phyloP scores from a whole-genome alignment of 139 green algal genomes.

The Yamagishiella unicocca region DNA sequence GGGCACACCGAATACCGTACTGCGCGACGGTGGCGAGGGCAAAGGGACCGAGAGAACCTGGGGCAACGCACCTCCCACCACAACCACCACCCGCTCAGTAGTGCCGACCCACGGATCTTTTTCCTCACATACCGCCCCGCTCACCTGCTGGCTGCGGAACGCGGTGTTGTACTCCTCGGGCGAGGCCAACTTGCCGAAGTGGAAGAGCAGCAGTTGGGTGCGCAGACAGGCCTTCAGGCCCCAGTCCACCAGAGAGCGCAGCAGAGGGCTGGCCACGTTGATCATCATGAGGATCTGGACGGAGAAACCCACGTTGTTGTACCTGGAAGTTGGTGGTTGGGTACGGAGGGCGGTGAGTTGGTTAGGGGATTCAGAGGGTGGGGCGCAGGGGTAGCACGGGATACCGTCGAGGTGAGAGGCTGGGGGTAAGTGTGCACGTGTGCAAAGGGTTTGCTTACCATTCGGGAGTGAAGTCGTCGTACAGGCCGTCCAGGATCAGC shows the following conservation, averaged over 20 bases:
- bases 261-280: slow-evolving; percentile 35
- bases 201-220: not conserved
- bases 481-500: slow-evolving; percentile 38
- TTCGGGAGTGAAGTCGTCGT: slow-evolving; percentile 61
- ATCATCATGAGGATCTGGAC: slow-evolving; percentile 55
- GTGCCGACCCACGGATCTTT: no score
- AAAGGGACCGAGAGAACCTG: no score
- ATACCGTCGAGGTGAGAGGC: not conserved
- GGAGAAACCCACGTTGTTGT: slow-evolving; percentile 59
- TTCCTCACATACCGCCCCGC: no score
- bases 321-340: slow-evolving; percentile 38
- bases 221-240: not conserved
- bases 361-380: not conserved
- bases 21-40: no score
- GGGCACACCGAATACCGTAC: not conserved
- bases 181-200: slow-evolving; percentile 8
- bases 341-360: not conserved
- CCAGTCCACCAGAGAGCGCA: not conserved
- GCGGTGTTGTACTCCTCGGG: slow-evolving; percentile 40
- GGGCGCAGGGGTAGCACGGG: not conserved
- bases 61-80: no score
- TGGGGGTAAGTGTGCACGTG: not conserved
- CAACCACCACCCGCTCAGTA: no score
- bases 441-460: slow-evolving; percentile 17
- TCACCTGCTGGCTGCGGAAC: slow-evolving; percentile 6